Conservation (phyloP, 192 early-diverging fungal genomes). For the Diversispora eburnea region DNA sequence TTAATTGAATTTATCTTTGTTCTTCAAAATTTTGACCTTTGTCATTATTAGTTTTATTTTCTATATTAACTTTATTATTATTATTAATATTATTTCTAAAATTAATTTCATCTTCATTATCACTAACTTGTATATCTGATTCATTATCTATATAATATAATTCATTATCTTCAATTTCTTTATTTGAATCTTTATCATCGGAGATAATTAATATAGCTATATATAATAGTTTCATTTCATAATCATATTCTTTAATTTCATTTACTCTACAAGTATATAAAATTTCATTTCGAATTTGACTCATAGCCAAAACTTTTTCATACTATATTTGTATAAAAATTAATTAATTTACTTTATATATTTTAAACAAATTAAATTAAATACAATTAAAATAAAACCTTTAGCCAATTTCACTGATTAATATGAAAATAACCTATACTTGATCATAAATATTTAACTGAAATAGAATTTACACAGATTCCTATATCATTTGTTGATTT, state of each 20-base stretch:
- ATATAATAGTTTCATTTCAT: neutral
- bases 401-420: neutral
- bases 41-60: too few relatives aligned
- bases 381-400: neutral
- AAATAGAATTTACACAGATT: neutral
- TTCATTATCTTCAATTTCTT: too few relatives aligned
- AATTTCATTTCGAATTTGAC: slow-evolving; percentile 17
- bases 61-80: too few relatives aligned
- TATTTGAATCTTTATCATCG: slow-evolving; percentile 9
- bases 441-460: too few relatives aligned
- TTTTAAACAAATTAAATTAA: neutral
- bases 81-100: too few relatives aligned
- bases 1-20: neutral
- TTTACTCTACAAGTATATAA: neutral
- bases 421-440: neutral
- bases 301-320: slow-evolving; percentile 12
- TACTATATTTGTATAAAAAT: neutral
- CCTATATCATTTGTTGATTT: neutral
- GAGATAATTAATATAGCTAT: slow-evolving; percentile 3
- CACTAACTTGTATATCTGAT: neutral
- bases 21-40: neutral
- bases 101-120: neutral
- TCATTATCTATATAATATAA: neutral
- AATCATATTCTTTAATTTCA: neutral
- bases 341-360: neutral